Conservation (phyloP, 2,329 filamentous ascomycete species). For the Colletotrichum paranaense region DNA sequence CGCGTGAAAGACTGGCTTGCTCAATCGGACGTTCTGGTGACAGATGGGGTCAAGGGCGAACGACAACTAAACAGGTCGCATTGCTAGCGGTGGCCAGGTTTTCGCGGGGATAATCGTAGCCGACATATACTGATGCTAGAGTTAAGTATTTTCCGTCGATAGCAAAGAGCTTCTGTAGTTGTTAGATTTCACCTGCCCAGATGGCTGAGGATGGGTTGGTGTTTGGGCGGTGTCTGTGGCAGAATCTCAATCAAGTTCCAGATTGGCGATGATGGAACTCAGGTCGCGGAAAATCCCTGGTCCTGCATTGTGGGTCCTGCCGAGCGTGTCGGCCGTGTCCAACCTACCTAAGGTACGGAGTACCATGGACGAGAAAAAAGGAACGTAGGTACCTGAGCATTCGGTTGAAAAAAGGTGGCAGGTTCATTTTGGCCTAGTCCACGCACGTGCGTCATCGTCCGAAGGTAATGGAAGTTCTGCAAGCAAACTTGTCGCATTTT, state of each 20-base stretch:
- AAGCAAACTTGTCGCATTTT: slow-evolving; percentile 11
- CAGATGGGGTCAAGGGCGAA: not conserved
- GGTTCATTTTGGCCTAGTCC: not conserved
- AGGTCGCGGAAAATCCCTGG: slow-evolving; percentile 31
- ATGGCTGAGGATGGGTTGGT: slow-evolving; percentile 6
- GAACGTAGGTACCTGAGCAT: slow-evolving; percentile 14
- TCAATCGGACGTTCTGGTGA: slow-evolving; percentile 7
- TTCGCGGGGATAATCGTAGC: not conserved
- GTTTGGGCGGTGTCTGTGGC: slow-evolving; percentile 23
- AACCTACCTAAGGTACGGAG: not conserved
- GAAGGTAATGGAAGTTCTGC: slow-evolving; percentile 13
- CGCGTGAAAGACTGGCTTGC: slow-evolving; percentile 10
- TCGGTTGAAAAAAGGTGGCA: not conserved
- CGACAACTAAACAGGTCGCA: slow-evolving; percentile 9
- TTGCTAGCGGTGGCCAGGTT: slow-evolving; percentile 8
- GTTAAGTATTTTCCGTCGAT: not conserved
- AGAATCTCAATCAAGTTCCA: slow-evolving; percentile 22
- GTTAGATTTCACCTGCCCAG: slow-evolving; percentile 3
- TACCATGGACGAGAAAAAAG: not conserved
- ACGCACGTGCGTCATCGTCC: slow-evolving; percentile 31
- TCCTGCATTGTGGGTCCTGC: slow-evolving; percentile 4
- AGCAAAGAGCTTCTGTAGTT: not conserved
- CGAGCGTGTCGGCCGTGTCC: not conserved
- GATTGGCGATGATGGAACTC: slow-evolving; percentile 10
- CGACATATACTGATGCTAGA: not conserved